Base-by-base conservation (phyloP, 2,329 filamentous ascomycete genomes). In the Aspergillus udagawae region DNA sequence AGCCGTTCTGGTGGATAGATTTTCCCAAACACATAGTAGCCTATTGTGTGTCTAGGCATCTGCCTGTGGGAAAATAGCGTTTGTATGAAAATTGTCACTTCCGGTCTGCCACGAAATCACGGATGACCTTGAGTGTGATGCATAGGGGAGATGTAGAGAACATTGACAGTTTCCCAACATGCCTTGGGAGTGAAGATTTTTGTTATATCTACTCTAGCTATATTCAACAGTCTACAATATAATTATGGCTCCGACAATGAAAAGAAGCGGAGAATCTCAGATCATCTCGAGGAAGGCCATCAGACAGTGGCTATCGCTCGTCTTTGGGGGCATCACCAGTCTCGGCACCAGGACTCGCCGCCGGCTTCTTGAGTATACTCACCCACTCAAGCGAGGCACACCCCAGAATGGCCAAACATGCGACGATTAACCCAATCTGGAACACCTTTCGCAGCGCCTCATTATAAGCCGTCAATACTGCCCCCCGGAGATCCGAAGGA, bases 361-460 rank as follows among this genome's bases (percentile, higher is more conserved):
- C 14, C 14, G 32, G 7, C 5, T 54, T 28, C 28, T 49, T 54
- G 5, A 12, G 23, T 8, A 54, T 35, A 27, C 52, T 57, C 53
- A 23, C 48, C 55, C 55, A 57, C 52, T 57, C 55, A 9, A 57
- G 14, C 14, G 38, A n/a, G 23, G 32, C 52, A 20, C 27, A 23
- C 7, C 55, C 55, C 9, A 57, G 28, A 27, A 57, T 25, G 28
- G 25, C 1, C 10, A 57, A 28, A 35, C 41, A 55, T 0, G 35
- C 17, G 14, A 56, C 10, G 27, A 57, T 55, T 8, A 57, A 17
- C 17, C 50, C 52, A 27, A 55, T 29, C 21, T 50, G 55, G n/a
- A 57, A 57, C 8, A 47, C 48, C 52, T 49, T 49, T 6, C 51
- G 51, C 41, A 28, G 23, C 7, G 51, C 32, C 10, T 47, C 51